Evolutionary conservation across 2,329 filamentous ascomycete genomes (phyloP).

Genomic region (Fonsecaea pugnacius): DNA sequence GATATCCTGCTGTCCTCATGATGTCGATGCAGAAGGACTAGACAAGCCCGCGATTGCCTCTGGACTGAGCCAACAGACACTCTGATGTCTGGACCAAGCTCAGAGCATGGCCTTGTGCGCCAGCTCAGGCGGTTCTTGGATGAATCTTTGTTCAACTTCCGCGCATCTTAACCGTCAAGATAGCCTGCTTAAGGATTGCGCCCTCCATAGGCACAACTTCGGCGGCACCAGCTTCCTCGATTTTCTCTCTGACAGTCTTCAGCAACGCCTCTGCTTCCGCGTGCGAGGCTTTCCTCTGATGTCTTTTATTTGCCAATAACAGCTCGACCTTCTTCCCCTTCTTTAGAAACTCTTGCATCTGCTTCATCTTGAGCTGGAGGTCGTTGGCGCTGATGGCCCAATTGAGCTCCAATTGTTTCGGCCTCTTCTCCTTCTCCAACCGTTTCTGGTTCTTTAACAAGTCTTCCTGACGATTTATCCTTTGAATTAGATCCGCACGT

Average conservation of each 20-base stretch:
- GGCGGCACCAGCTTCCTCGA: slow-evolving; percentile 49
- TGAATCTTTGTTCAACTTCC: slow-evolving; percentile 8
- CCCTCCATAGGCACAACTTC: slow-evolving; percentile 50
- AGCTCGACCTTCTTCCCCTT: slow-evolving; percentile 79
- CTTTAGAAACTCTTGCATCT: slow-evolving; percentile 69
- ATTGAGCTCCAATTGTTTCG: slow-evolving; percentile 84
- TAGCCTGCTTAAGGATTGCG: slow-evolving; percentile 43
- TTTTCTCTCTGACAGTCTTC: slow-evolving; percentile 52
- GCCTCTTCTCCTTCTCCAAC: slow-evolving; percentile 42
- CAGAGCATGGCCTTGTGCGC: not conserved
- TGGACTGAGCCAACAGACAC: not conserved
- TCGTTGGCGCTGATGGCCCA: slow-evolving; percentile 84
- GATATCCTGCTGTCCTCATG: not conserved
- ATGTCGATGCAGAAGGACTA: not conserved
- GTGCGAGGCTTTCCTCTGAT: slow-evolving; percentile 61
- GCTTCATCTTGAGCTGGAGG: slow-evolving; percentile 70
- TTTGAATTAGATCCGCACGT: slow-evolving; percentile 57
- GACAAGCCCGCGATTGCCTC: not conserved
- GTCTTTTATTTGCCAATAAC: slow-evolving; percentile 69
- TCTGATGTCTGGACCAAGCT: not conserved
- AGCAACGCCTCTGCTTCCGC: slow-evolving; percentile 68
- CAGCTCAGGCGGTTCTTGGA: not conserved
- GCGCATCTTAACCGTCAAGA: slow-evolving; percentile 31
- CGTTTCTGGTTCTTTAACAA: slow-evolving; percentile 45
- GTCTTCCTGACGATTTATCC: slow-evolving; percentile 46